Base-by-base conservation (phyloP, 2,329 filamentous ascomycete genomes). In the Didymella lethalis region DNA sequence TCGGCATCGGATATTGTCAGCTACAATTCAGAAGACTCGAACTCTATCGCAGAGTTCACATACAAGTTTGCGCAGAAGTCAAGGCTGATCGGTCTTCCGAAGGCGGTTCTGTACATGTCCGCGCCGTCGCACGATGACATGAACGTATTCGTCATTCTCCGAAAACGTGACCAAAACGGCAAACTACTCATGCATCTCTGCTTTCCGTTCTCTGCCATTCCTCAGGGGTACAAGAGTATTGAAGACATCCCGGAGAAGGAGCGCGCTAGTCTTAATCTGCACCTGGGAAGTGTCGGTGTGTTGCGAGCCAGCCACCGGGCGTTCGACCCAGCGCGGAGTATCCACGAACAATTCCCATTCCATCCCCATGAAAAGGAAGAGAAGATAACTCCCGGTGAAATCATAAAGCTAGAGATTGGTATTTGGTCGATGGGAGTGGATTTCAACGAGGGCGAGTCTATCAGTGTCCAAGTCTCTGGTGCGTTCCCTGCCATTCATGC, bases 381-480 rank as follows among this genome's bases (percentile, higher is more conserved):
- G 43, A 80, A 81, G 63, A 70, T 83, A 1, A 53, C 65, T 2
- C 75, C 73, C 0, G 81, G 81, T 0, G 68, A 77, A 7, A 67
- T 83, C 20, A 79, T 82, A 4, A 77, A 76, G 63, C 66, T 83
- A 4, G 80, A 83, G 45, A 83, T 83, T 57, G 80, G 79, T 0
- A 79, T 83, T 12, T 83, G 80, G 80, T 75, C 77, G 0, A 78
- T 79, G 71, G 81, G 81, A 0, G 74, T 81, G 0, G 77, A 81
- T 28, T 83, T 79, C 64, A 78, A 82, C 3, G 76, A 70, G 6
- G 80, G 78, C 0, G 78, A 82, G 59, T 60, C 59, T 3, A 64
- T 67, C 20, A 40, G 36, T n/a, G 36, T 40, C n/a, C 36, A 40
- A 18, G 18, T 40, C 18, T 40, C 36, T 40, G 36, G 36, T 12